A percentile compares a stretch with the other conserved stretches of the same genome.
Conservation (phyloP, 164 flowering plant genomes). For the Nelumbo lutea region DNA sequence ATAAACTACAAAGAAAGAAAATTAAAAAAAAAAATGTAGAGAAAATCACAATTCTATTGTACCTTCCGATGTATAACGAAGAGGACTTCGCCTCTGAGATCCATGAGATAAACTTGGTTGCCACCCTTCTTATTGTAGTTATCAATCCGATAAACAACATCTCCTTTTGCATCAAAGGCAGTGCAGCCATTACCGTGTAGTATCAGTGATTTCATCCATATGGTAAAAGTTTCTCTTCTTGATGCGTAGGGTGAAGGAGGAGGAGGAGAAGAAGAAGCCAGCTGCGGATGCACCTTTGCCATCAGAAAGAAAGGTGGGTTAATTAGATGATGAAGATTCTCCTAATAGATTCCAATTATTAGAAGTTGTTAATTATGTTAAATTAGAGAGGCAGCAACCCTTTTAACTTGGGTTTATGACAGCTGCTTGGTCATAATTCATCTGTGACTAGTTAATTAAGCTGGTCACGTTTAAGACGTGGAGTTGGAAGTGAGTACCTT, state of each 20-base stretch:
- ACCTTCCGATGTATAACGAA: slow-evolving; percentile 14
- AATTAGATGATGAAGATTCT: not conserved
- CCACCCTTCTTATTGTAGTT: slow-evolving; percentile 26
- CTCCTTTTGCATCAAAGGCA: slow-evolving; percentile 26
- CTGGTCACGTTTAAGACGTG: no score
- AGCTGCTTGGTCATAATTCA: no score
- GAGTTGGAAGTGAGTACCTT: no score
- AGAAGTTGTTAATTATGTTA: no score
- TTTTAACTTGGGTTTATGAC: no score
- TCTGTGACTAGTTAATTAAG: no score
- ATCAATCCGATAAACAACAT: slow-evolving; percentile 36
- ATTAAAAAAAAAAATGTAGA: not conserved
- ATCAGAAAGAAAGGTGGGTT: not conserved
- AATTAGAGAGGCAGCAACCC: no score
- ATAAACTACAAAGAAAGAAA: not conserved
- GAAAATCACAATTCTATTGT: not conserved
- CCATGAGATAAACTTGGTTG: slow-evolving; percentile 34
- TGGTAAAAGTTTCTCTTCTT: slow-evolving; percentile 23
- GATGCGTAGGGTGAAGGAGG: slow-evolving; percentile 7
- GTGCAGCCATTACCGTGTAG: slow-evolving; percentile 38
- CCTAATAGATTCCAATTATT: no score
- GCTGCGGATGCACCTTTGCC: slow-evolving; percentile 19
- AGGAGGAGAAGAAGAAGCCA: slow-evolving; percentile 4
- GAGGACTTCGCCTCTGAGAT: slow-evolving; percentile 27
- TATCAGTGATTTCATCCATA: slow-evolving; percentile 48